phyloP scores from a whole-genome alignment of 345 rosid genomes.

The Arabidopsis arenosa region DNA sequence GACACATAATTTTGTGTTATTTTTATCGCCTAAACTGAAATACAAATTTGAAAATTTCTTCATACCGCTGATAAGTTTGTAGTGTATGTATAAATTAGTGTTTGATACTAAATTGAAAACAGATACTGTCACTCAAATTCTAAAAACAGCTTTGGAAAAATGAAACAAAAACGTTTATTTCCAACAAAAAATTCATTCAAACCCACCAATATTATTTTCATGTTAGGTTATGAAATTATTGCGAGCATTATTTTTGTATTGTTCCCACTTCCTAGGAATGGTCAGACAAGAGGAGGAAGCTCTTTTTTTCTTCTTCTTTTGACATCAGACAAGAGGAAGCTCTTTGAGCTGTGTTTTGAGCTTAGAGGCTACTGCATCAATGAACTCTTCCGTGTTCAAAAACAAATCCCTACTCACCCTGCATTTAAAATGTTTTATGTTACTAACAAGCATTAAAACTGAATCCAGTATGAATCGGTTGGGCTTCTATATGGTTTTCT shows the following conservation, averaged over 20 bases:
- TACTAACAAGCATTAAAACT: neutral
- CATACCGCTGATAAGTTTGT: neutral
- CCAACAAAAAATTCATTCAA: neutral
- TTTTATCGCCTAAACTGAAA: too few relatives aligned
- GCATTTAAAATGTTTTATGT: conserved; percentile 23
- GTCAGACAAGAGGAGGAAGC: conserved; percentile 48
- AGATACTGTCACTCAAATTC: neutral
- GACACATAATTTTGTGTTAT: neutral
- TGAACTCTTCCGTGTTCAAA: conserved; percentile 85
- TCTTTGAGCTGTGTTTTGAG: conserved; percentile 59
- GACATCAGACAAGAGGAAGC: conserved; percentile 51
- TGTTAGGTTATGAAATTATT: neutral
- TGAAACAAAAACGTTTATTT: neutral
- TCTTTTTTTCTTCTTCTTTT: conserved; percentile 9
- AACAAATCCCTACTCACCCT: conserved; percentile 78
- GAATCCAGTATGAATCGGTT: neutral
- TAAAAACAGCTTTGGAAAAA: neutral
- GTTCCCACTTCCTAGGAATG: conserved; percentile 2
- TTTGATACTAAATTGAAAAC: neutral
- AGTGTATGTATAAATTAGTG: neutral
- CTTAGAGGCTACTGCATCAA: conserved; percentile 73
- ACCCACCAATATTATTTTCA: neutral
- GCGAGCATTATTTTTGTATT: conserved; percentile 22
- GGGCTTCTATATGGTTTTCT: neutral
- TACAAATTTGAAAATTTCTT: too few relatives aligned